Percentiles rank a stretch among this genome's conserved stretches.
Conservation (phyloP, 2,329 filamentous ascomycete genomes). For the Chaetomiaceae sp. region DNA sequence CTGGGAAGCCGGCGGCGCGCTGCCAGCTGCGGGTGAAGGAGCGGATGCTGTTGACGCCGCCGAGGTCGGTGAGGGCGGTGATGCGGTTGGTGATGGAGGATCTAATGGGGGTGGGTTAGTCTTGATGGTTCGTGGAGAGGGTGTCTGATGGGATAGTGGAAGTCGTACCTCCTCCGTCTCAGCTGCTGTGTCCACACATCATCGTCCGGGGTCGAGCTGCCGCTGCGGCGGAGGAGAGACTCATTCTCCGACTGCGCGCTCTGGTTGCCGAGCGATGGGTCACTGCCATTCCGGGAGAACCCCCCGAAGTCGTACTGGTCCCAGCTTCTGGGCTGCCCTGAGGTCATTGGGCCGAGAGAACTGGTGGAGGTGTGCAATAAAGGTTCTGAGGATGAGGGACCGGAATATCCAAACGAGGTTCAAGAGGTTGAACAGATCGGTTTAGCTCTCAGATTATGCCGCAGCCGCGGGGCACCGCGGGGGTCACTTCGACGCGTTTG, state of each 20-base stretch:
- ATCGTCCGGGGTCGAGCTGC: constrained; percentile 34
- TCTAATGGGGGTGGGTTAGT: constrained; percentile 33
- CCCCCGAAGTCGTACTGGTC: constrained; percentile 43
- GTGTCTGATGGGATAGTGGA: constrained; percentile 19
- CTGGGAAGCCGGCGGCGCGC: constrained; percentile 80
- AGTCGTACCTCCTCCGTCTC: constrained; percentile 35
- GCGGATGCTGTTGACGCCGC: constrained; percentile 89
- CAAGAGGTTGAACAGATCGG: too few species aligned
- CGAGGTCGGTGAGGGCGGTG: constrained; percentile 62
- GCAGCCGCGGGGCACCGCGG: background rate
- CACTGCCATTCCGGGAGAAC: constrained; percentile 40
- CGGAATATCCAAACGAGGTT: too few species aligned
- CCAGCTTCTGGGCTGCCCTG: constrained; percentile 41
- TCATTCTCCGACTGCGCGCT: constrained; percentile 43
- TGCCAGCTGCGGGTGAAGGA: constrained; percentile 93
- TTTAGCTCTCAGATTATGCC: background rate
- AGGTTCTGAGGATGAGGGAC: too few species aligned
- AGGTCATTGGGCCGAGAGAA: constrained; percentile 20
- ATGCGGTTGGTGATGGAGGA: constrained; percentile 58
- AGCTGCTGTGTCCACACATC: constrained; percentile 28
- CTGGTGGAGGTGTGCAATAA: background rate
- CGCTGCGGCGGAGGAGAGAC: constrained; percentile 39
- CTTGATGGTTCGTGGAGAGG: background rate
- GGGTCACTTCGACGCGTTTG: constrained; percentile 5
- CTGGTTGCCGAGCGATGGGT: constrained; percentile 37